Evolutionary conservation across 2,329 filamentous ascomycete species (phyloP), one percentile per base, ranked within the genome.

Genomic region (Tricladium varicosporioides): DNA sequence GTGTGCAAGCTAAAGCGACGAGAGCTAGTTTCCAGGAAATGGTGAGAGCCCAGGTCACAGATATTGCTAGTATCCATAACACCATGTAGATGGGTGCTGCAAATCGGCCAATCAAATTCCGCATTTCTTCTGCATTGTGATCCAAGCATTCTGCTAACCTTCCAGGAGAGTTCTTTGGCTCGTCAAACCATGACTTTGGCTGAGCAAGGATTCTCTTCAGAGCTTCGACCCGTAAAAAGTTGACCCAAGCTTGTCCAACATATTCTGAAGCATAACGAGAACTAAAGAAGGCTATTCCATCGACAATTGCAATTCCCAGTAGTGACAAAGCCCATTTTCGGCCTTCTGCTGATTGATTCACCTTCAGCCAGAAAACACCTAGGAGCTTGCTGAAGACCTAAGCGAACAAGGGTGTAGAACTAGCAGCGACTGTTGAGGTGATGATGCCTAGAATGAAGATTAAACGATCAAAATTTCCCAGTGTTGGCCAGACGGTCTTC

Each of bases 41-140:
- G 0, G 78, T 70, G 14, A 95, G 71, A 3, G 90, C 86, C 92
- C 92, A 97, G 1, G 81, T 67, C 5, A 94, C 66, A 0, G 90
- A 85, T n/a, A 88, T 80, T 0, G 74, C 56, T 15, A 89, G 78
- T 80, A 96, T 92, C 51, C 84, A 73, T 0, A 78, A 68, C 2
- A 89, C 85, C 9, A 87, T 82, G 13, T 92, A 77, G 0, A 88
- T 72, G 53, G 88, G 83, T 1, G 88, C 87, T 0, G 87, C 79
- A 67, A 96, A 96, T 1, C 88, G 83, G 1, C 89, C 88, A 0
- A 96, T 79, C 0, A 97, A 75, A 64, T 90, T 92, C 8, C 89
- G 83, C 83, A 94, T 92, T 69, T 96, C 91, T 69, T 97, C 92
- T 0, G 88, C 89, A 65, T 91, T 89, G 14, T 88, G 82, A 66